These are phyloP conservation scores for Yamadazyma conglobata DNA, from an alignment of 1,139 yeast genomes.

Conservation along the genomic window DNA sequence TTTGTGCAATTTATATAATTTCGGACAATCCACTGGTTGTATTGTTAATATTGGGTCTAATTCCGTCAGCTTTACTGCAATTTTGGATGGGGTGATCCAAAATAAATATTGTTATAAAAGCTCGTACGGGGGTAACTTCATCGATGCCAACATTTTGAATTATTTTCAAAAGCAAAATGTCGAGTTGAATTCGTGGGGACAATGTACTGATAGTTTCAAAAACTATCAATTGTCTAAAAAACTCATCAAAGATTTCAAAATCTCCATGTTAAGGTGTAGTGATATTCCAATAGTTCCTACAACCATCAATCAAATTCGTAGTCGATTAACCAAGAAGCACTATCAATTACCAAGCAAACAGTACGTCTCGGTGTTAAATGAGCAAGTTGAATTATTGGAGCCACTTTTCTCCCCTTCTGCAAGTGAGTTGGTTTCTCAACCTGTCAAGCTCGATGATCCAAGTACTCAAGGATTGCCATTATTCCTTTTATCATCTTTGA, in stretches of 20 bases:
- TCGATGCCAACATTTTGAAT: slow-evolving; percentile 51
- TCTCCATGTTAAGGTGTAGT: slow-evolving; percentile 34
- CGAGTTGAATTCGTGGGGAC: slow-evolving; percentile 16
- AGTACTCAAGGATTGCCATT: slow-evolving; percentile 40
- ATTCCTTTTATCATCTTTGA: slow-evolving; percentile 37
- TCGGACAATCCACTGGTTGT: slow-evolving; percentile 64
- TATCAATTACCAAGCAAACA: slow-evolving; percentile 49
- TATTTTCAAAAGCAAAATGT: slow-evolving; percentile 30
- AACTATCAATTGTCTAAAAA: slow-evolving; percentile 41
- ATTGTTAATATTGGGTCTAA: slow-evolving; percentile 68
- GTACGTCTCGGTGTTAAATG: slow-evolving; percentile 37
- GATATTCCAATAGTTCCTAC: slow-evolving; percentile 14
- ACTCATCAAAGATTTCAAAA: slow-evolving; percentile 49
- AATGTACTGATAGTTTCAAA: slow-evolving; percentile 43
- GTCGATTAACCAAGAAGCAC: slow-evolving; percentile 21
- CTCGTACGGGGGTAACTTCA: slow-evolving; percentile 67
- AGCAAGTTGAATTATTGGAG: slow-evolving; percentile 45
- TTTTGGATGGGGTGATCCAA: slow-evolving; percentile 66
- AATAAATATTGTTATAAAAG: slow-evolving; percentile 58
- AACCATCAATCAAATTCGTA: slow-evolving; percentile 11
- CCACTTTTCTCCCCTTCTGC: slow-evolving; percentile 54
- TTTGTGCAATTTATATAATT: slow-evolving; percentile 63
- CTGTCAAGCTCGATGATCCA: slow-evolving; percentile 35
- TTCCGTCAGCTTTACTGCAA: slow-evolving; percentile 62
- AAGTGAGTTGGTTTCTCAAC: slow-evolving; percentile 28